Evolutionary conservation across 768 basidiomycete genomes (phyloP), one percentile per base, ranked within the genome.

Genomic region (Rickenella mellea): DNA sequence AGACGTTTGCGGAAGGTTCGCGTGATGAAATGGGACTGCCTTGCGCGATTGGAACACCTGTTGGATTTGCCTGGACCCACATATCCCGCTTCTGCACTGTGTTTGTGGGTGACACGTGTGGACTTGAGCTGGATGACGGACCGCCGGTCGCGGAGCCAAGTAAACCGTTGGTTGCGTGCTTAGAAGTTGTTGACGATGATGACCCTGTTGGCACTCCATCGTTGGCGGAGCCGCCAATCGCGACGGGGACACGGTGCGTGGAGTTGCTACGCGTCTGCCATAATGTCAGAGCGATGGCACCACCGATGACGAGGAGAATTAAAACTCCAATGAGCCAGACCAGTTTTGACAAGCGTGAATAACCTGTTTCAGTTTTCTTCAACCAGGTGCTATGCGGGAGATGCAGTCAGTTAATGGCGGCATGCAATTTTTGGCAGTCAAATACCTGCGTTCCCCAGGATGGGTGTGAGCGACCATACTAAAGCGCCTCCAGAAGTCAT

Each of bases 401-500:
- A 27, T 4, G 41, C 37, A 19, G 44, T 7, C 15, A 14, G 48
- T 17, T 19, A n/a, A 25, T 37, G 11, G 9, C 27, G 17, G 10
- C 12, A 19, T 24, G 11, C 17, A 6, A 27, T 39, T 39, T 10
- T 17, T 15, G 25, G 9, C 21, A 17, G 33, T 36, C 33, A 19
- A 19, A 6, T 36, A 17, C 33, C 24, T 36, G 12, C 33, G 41
- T 9, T 42, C 28, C 12, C 27, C 33, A 38, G 36, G 12, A 30
- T 32, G 27, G 8, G 20, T 42, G 54, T 76, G 83, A 7, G 77
- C 85, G 47, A 89, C 78, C 68, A 88, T 86, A 47, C 81, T 84
- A 61, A 89, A 90, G 28, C 87, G 70, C 46, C 83, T 69, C 87
- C 87, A 90, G 62, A 90, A 89, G 52, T 88, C 82, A 52, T 89